phyloP scores from a whole-genome alignment of 2,329 filamentous ascomycete species.

The Hymenoscyphus scutula region DNA sequence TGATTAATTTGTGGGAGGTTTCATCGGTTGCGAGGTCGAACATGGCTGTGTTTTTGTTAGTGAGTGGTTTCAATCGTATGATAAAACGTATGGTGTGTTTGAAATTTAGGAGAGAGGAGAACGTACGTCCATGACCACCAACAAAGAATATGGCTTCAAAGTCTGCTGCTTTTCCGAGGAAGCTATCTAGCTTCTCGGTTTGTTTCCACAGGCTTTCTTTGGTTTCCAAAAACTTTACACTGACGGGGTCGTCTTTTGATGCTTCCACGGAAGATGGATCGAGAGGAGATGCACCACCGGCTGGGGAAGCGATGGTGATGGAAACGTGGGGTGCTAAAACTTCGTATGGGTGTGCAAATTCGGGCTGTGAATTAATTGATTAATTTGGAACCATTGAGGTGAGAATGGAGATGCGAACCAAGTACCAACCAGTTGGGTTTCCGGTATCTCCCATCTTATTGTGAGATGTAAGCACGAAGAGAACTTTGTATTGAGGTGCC shows the following conservation, averaged over 20 bases:
- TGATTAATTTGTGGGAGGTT: constrained; percentile 54
- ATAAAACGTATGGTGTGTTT: not conserved
- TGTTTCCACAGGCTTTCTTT: constrained; percentile 50
- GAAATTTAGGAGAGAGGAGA: constrained; percentile 22
- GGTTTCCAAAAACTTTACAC: constrained; percentile 42
- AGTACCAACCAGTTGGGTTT: constrained; percentile 53
- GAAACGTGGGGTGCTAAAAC: constrained; percentile 40
- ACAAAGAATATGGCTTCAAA: constrained; percentile 57
- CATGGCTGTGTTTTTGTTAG: constrained; percentile 14
- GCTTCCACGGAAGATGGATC: constrained; percentile 43
- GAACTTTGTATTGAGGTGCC: constrained; percentile 43
- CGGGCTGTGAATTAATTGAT: constrained; percentile 38
- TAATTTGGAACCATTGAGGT: not conserved
- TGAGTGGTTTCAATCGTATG: not conserved
- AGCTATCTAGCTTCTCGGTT: constrained; percentile 46
- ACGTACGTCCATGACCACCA: constrained; percentile 54
- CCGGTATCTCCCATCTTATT: constrained; percentile 30
- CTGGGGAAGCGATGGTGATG: constrained; percentile 44
- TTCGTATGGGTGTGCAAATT: constrained; percentile 47
- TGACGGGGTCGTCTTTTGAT: constrained; percentile 41
- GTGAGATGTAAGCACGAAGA: constrained; percentile 51
- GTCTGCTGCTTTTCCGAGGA: constrained; percentile 45
- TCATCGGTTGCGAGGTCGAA: constrained; percentile 48
- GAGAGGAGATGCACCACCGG: constrained; percentile 42
- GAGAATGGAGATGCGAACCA: constrained; percentile 36